These are phyloP conservation scores for Leccinum olivaceoglutinosum DNA, from an alignment of 1,284 basidiomycete genomes.

Conservation along the genomic window DNA sequence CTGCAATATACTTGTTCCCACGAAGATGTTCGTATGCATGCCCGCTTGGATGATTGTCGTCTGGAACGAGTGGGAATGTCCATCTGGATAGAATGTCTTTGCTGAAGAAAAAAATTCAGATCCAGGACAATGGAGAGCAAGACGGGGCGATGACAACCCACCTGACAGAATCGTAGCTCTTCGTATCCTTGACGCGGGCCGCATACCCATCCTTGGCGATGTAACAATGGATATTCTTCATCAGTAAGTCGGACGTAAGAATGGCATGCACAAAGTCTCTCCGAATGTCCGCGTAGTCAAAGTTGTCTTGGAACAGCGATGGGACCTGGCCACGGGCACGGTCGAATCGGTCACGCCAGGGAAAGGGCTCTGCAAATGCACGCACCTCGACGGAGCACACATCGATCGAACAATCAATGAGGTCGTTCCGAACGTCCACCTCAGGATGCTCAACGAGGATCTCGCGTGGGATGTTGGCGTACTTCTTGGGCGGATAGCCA, in stretches of 20 bases:
- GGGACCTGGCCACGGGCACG: constrained; percentile 60
- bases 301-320: constrained; percentile 97
- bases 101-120: constrained; percentile 35
- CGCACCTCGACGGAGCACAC: constrained; percentile 86
- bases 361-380: constrained; percentile 1
- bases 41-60: constrained; percentile 83
- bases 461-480: constrained; percentile 64
- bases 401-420: constrained; percentile 87
- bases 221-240: constrained; percentile 92
- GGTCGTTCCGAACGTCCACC: constrained; percentile 79
- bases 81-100: constrained; percentile 89
- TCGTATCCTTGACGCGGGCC: constrained; percentile 84
- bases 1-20: constrained; percentile 84
- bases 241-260: constrained; percentile 90
- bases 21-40: constrained; percentile 78
- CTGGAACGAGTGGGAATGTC: constrained; percentile 93
- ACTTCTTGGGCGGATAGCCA: constrained; percentile 56
- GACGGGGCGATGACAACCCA: constrained; percentile 26
- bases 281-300: constrained; percentile 92
- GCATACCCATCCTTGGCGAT: constrained; percentile 84
- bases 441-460: constrained; percentile 65
- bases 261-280: constrained; percentile 96
- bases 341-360: background rate
- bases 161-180: constrained; percentile 86
- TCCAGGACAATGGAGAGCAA: background rate